Evolutionary conservation across 129 eudicot species (phyloP).

Genomic region (Oenanthe sinensis): DNA sequence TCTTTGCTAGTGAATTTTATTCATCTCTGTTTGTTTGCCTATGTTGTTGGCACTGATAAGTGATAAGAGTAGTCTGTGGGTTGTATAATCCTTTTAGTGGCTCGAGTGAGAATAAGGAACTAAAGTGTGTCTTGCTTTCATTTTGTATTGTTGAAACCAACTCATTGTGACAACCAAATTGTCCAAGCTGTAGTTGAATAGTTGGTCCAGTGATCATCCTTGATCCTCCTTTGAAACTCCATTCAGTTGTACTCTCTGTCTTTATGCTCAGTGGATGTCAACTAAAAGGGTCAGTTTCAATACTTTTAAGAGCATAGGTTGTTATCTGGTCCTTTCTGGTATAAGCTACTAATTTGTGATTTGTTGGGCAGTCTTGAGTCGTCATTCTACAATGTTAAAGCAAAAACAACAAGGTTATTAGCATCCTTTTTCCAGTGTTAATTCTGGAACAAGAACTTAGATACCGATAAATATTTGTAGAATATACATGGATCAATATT

Average conservation of each 20-base stretch:
- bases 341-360: conserved; percentile 7
- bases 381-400: conserved; percentile 33
- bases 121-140: too few species aligned
- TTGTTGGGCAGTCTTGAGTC: conserved; percentile 13
- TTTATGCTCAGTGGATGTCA: conserved; percentile 13
- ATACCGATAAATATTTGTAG: background rate
- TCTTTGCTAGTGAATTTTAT: too few species aligned
- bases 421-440: background rate
- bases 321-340: conserved; percentile 12
- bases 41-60: too few species aligned
- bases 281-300: conserved; percentile 24
- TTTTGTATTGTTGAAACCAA: too few species aligned
- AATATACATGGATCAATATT: background rate
- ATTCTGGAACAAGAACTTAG: background rate
- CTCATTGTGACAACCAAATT: too few species aligned
- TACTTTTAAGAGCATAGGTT: conserved; percentile 20
- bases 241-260: conserved; percentile 18
- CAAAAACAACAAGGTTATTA: background rate
- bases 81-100: too few species aligned
- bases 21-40: too few species aligned
- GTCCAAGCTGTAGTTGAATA: background rate
- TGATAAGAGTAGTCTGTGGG: too few species aligned
- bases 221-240: conserved; percentile 54
- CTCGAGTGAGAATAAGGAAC: too few species aligned
- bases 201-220: conserved; percentile 27